A percentile compares a stretch with the other conserved stretches of the same genome.
Evolutionary conservation across 441 rosid species (phyloP).

Genomic region (Gossypium trilobum): DNA sequence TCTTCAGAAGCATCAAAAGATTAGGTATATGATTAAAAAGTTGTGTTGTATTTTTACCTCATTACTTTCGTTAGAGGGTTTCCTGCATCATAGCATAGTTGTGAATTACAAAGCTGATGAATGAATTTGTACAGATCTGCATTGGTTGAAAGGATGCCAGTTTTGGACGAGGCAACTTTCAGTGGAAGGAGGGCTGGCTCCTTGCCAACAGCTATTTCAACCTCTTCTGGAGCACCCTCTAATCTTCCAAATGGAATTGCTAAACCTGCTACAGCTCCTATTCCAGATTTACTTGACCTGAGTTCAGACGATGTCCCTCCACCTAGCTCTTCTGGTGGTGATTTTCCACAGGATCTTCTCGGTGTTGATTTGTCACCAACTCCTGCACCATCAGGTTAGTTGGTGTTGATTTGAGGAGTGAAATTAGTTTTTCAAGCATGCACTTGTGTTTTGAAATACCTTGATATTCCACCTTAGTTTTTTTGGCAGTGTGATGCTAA

Average conservation of each 20-base stretch:
- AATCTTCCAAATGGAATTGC: conserved; percentile 84
- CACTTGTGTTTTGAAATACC: not conserved
- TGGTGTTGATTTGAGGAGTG: conserved; percentile 15
- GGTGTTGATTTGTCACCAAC: conserved; percentile 56
- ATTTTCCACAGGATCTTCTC: conserved; percentile 81
- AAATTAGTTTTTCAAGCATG: not conserved
- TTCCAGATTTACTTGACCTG: conserved; percentile 82
- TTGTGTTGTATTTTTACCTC: not conserved
- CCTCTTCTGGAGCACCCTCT: conserved; percentile 44
- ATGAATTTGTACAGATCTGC: conserved; percentile 55
- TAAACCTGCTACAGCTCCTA: conserved; percentile 64
- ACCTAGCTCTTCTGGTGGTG: conserved; percentile 69
- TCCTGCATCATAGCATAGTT: conserved; percentile 9
- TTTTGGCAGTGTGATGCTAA: not conserved
- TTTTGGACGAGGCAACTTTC: conserved; percentile 89
- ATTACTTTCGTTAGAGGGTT: conserved; percentile 11
- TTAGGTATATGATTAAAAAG: conserved; percentile 43
- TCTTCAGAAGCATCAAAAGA: conserved; percentile 74
- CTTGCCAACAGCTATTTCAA: conserved; percentile 56
- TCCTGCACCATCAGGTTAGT: conserved; percentile 58
- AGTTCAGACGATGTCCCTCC: conserved; percentile 68
- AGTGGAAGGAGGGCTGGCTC: conserved; percentile 78
- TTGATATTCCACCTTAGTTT: not conserved
- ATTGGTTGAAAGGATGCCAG: conserved; percentile 96
- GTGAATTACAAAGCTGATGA: conserved; percentile 21